phyloP scores from a whole-genome alignment of 495 filamentous ascomycete species.

The Lepraria neglecta region DNA sequence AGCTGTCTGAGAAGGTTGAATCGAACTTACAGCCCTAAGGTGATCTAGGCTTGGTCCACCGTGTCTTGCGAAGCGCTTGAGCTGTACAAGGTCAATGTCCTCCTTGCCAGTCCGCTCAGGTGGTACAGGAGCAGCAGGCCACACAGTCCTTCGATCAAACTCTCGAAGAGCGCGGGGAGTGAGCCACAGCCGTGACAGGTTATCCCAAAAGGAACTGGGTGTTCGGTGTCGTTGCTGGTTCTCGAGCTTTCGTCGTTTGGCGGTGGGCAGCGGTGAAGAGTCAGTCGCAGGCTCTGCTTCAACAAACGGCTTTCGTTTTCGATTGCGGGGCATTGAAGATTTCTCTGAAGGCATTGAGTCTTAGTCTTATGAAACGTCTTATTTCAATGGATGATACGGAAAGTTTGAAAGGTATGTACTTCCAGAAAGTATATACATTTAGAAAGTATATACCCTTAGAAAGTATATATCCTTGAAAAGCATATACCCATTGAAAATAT shows the following conservation, averaged over 20 bases:
- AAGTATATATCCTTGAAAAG: neutral
- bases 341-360: slow-evolving; percentile 14
- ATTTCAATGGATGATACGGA: neutral
- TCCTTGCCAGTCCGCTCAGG: slow-evolving; percentile 18
- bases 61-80: slow-evolving; percentile 29
- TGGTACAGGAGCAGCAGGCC: slow-evolving; percentile 15
- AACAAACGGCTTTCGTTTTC: slow-evolving; percentile 5
- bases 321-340: slow-evolving; percentile 14
- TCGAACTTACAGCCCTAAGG: slow-evolving; percentile 27
- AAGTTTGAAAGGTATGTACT: neutral
- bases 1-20: slow-evolving; percentile 11
- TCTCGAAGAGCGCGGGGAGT: too few species aligned
- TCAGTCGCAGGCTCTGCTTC: slow-evolving; percentile 16
- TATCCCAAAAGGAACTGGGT: too few species aligned
- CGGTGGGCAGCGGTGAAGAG: too few species aligned
- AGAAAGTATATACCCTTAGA: neutral
- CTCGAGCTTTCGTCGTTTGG: slow-evolving; percentile 17
- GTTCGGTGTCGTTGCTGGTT: slow-evolving; percentile 16
- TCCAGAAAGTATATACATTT: neutral
- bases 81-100: slow-evolving; percentile 20
- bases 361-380: slow-evolving; percentile 8
- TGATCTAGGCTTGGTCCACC: slow-evolving; percentile 27
- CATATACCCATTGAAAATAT: neutral
- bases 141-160: slow-evolving; percentile 24
- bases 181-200: too few species aligned